These are phyloP conservation scores for Lodderomyces beijingensis DNA, from an alignment of 1,139 yeast genomes.

Conservation along the genomic window DNA sequence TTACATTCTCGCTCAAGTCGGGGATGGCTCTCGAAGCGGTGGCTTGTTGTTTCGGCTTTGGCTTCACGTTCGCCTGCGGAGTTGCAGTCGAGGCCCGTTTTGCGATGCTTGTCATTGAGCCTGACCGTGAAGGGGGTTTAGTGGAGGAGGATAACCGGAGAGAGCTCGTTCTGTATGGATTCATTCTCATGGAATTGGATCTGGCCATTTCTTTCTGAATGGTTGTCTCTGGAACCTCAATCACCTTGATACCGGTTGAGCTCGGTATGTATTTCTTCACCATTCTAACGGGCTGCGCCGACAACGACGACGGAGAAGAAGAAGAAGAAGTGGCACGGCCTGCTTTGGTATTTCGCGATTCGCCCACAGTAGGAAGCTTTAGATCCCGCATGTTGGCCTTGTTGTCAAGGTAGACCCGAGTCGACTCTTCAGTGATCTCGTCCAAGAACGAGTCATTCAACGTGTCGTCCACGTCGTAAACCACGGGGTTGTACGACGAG, in stretches of 20 bases:
- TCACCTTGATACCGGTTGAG: slow-evolving; percentile 43
- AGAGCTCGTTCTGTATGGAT: slow-evolving; percentile 20
- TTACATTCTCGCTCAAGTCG: slow-evolving; percentile 17
- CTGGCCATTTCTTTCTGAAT: slow-evolving; percentile 38
- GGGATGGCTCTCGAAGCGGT: slow-evolving; percentile 10
- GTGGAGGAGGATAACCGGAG: slow-evolving; percentile 14
- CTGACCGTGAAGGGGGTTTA: slow-evolving; percentile 17
- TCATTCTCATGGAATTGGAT: slow-evolving; percentile 34
- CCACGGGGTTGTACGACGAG: slow-evolving; percentile 6
- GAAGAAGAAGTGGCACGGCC: too few relatives aligned
- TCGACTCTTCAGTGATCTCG: slow-evolving; percentile 24
- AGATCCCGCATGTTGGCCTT: slow-evolving; percentile 21
- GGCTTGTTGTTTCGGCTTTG: not conserved
- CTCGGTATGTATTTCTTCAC: slow-evolving; percentile 47
- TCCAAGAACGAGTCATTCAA: slow-evolving; percentile 28
- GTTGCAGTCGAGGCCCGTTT: not conserved
- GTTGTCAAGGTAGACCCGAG: slow-evolving; percentile 17
- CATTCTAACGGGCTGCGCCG: slow-evolving; percentile 28
- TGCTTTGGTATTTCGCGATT: too few relatives aligned
- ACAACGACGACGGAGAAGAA: not conserved
- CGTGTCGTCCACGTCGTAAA: slow-evolving; percentile 27
- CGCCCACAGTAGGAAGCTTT: slow-evolving; percentile 19
- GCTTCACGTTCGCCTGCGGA: not conserved
- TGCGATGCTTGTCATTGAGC: slow-evolving; percentile 12
- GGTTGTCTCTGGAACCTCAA: slow-evolving; percentile 42